Evolutionary conservation across 495 filamentous ascomycete species (phyloP).

Genomic region (Glarea lozoyensis): DNA sequence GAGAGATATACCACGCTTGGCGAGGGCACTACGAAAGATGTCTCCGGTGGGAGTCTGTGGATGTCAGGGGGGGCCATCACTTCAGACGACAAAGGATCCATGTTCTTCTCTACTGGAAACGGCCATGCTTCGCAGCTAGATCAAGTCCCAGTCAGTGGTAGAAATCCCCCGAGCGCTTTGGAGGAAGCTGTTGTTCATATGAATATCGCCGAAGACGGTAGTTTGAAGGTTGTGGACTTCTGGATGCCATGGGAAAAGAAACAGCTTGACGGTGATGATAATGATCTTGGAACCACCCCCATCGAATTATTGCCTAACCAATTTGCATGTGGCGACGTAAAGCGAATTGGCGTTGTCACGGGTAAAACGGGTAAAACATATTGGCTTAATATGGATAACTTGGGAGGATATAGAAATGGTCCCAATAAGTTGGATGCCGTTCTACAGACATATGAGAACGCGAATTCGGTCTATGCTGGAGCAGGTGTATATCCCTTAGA

Average conservation of each 20-base stretch:
- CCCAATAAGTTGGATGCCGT: constrained; percentile 25
- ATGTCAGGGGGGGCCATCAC: constrained; percentile 34
- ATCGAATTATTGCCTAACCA: constrained; percentile 29
- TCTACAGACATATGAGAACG: constrained; percentile 25
- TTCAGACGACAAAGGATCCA: constrained; percentile 27
- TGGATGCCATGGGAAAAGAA: constrained; percentile 34
- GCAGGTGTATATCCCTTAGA: constrained; percentile 33
- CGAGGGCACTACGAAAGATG: constrained; percentile 18
- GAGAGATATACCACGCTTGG: constrained; percentile 31
- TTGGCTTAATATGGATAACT: constrained; percentile 28
- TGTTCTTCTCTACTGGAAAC: constrained; percentile 37
- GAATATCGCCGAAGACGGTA: constrained; percentile 29
- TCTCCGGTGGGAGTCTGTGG: constrained; percentile 30
- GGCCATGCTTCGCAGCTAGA: constrained; percentile 31
- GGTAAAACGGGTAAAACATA: constrained; percentile 31
- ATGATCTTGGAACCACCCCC: constrained; percentile 35
- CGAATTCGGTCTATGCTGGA: constrained; percentile 29
- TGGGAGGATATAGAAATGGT: constrained; percentile 31
- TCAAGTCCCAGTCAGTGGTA: constrained; percentile 27
- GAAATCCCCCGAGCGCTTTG: constrained; percentile 29
- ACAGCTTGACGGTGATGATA: constrained; percentile 34
- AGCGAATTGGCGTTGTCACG: constrained; percentile 26
- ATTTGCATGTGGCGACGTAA: constrained; percentile 29
- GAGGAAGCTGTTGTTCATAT: constrained; percentile 34
- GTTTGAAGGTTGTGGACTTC: constrained; percentile 28